phyloP scores from a whole-genome alignment of 2,329 filamentous ascomycete species.

The Nigrospora oryzae region DNA sequence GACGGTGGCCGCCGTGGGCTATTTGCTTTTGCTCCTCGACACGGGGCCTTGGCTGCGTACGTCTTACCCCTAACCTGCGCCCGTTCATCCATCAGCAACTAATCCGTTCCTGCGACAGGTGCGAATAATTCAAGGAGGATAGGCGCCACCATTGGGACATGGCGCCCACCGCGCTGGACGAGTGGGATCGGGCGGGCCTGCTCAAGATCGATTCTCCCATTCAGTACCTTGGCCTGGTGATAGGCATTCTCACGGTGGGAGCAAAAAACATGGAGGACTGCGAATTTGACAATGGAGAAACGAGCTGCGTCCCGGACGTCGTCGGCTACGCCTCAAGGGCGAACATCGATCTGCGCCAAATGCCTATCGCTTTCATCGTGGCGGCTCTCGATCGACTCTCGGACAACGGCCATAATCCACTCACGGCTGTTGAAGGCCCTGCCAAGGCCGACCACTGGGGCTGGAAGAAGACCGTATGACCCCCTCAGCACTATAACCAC shows the following conservation, averaged over 20 bases:
- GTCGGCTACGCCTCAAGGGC: conserved; percentile 14
- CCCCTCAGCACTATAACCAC: neutral
- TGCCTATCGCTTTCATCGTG: conserved; percentile 3
- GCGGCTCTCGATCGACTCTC: neutral
- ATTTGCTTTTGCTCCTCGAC: conserved; percentile 10
- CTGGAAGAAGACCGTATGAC: conserved; percentile 12
- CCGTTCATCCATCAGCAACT: neutral
- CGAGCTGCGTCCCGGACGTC: conserved; percentile 8
- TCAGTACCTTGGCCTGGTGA: conserved; percentile 11
- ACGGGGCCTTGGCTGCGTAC: conserved; percentile 10
- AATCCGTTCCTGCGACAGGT: conserved; percentile 2
- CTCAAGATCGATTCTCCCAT: conserved; percentile 10
- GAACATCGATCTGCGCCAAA: conserved; percentile 8
- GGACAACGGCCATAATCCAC: conserved; percentile 3
- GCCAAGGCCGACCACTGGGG: conserved; percentile 11
- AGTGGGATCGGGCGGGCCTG: conserved; percentile 10
- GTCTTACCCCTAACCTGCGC: neutral
- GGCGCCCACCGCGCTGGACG: conserved; percentile 9
- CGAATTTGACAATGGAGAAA: conserved; percentile 1
- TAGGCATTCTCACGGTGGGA: conserved; percentile 11
- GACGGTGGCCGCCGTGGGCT: conserved; percentile 8
- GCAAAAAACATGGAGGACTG: conserved; percentile 3
- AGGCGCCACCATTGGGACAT: conserved; percentile 5
- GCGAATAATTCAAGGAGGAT: conserved; percentile 7
- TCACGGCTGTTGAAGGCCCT: conserved; percentile 6